These are phyloP conservation scores for Cutaneotrichosporon sp. DNA, from an alignment of 1,284 basidiomycete species.

Conservation along the genomic window DNA sequence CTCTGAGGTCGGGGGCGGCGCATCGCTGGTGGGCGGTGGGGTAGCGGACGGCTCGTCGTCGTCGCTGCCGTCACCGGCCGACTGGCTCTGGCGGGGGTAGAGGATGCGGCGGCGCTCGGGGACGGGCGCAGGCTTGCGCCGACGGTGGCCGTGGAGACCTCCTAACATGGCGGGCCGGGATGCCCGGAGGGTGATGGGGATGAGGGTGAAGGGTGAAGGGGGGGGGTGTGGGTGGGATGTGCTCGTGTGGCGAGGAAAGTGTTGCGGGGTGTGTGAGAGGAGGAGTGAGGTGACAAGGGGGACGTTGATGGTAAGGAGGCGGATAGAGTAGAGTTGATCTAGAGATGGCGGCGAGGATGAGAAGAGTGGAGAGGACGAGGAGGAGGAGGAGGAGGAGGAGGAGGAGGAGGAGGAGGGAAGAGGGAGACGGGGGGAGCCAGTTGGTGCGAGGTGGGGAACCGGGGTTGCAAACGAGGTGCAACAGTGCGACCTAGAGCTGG, in stretches of 20 bases:
- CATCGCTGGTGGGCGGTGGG: not conserved
- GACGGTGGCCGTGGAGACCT: not conserved
- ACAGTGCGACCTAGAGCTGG: no score
- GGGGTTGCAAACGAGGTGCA: no score
- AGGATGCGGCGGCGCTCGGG: not conserved
- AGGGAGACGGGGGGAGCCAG: no score
- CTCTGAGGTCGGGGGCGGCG: not conserved
- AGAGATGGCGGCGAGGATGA: no score
- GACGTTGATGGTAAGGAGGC: no score
- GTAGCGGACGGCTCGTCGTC: not conserved
- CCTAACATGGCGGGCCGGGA: not conserved
- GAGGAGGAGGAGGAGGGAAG: no score
- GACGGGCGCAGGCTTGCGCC: not conserved
- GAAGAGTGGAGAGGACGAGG: no score
- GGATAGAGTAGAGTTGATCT: no score
- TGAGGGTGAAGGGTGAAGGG: not conserved
- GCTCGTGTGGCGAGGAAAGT: not conserved
- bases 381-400: no score
- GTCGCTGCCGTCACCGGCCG: not conserved
- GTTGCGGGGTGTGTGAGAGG: not conserved
- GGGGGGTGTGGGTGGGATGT: not conserved
- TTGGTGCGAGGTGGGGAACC: no score
- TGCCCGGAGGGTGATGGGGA: not conserved
- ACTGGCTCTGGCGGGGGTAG: not conserved
- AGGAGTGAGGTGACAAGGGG: not conserved